Conservation (phyloP, 192 early-diverging fungal genomes). For the Podila clonocystis region DNA sequence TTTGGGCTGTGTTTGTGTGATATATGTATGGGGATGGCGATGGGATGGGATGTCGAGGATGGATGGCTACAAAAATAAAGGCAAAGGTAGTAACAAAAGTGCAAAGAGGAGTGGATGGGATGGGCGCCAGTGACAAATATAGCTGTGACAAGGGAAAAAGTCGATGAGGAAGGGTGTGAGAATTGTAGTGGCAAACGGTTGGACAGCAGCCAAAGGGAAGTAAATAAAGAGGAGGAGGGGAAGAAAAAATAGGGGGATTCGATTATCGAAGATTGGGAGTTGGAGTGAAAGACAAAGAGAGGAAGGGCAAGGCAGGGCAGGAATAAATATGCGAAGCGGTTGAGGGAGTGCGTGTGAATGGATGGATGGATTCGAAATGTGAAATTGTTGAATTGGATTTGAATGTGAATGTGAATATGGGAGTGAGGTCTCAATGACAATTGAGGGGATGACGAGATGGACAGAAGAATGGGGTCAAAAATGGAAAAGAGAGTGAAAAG, state of each 20-base stretch:
- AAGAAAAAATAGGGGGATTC: too few species aligned
- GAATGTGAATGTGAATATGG: background rate
- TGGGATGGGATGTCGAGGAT: background rate
- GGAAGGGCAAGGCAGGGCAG: background rate
- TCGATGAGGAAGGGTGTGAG: background rate
- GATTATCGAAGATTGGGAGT: background rate
- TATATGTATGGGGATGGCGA: background rate
- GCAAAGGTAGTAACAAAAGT: background rate
- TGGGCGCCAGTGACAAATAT: background rate
- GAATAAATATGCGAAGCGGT: background rate
- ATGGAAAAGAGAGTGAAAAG: background rate
- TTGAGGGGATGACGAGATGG: background rate
- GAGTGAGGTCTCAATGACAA: background rate
- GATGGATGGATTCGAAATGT: too few species aligned
- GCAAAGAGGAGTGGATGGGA: background rate
- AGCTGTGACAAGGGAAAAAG: background rate
- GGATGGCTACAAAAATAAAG: background rate
- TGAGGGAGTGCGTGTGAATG: background rate
- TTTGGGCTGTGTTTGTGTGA: background rate
- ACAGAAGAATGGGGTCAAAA: background rate
- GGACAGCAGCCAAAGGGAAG: constrained; percentile 1
- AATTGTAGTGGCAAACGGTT: constrained; percentile 1
- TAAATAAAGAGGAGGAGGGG: background rate
- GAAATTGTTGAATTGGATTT: too few species aligned
- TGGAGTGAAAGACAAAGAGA: background rate